Percentiles rank a stretch among this genome's conserved stretches.
Evolutionary conservation across 2,329 filamentous ascomycete species (phyloP).

Genomic region (Lecanoromycetidae sp.): DNA sequence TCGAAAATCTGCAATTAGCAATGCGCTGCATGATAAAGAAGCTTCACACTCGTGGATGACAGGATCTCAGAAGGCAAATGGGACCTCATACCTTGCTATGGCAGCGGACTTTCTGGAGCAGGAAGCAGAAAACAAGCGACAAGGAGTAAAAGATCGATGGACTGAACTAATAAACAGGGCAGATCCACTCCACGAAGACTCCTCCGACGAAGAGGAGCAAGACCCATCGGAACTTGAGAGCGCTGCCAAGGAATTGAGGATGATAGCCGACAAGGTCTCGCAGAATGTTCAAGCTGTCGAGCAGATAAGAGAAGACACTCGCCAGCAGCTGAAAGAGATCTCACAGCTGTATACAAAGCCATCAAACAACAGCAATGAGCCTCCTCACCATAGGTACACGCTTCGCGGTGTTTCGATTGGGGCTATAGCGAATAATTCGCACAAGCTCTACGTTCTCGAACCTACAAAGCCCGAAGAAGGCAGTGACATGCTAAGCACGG

Average conservation of each 20-base stretch:
- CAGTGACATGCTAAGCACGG: slow-evolving; percentile 21
- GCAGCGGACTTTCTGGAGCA: slow-evolving; percentile 24
- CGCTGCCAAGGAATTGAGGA: no score
- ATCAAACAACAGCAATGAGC: slow-evolving; percentile 29
- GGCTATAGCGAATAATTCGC: no score
- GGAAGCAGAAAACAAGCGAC: no score
- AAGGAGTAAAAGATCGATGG: no score
- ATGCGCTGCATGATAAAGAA: slow-evolving; percentile 26
- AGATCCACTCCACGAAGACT: no score
- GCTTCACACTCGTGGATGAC: slow-evolving; percentile 25
- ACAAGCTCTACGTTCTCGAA: slow-evolving; percentile 45
- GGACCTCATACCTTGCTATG: slow-evolving; percentile 21
- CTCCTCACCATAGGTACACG: slow-evolving; percentile 39
- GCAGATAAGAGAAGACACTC: slow-evolving; percentile 29
- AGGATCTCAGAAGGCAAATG: slow-evolving; percentile 15
- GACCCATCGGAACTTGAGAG: no score
- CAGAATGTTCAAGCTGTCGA: slow-evolving; percentile 35
- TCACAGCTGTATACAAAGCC: slow-evolving; percentile 37
- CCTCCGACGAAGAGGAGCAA: no score
- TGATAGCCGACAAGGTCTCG: slow-evolving; percentile 30
- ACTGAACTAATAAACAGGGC: no score
- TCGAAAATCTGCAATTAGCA: slow-evolving; percentile 26
- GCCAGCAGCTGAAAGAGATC: slow-evolving; percentile 32
- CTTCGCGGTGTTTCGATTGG: slow-evolving; percentile 49
- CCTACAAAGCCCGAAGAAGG: slow-evolving; percentile 25